Evolutionary conservation across 305 asterid species (phyloP).

Genomic region (Fraxinus dipetala): DNA sequence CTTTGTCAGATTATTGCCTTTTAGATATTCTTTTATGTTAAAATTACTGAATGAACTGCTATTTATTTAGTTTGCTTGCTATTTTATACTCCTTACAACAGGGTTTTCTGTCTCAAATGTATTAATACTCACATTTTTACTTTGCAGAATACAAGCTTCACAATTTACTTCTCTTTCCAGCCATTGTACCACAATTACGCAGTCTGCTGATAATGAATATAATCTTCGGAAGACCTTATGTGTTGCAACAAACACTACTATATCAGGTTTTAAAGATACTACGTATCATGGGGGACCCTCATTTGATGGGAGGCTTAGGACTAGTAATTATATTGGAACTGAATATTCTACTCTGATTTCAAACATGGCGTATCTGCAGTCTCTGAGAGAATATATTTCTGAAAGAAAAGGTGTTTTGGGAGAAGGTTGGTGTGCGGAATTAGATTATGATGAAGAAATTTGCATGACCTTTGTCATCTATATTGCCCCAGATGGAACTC

Average conservation of each 20-base stretch:
- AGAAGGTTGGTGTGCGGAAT: constrained; percentile 85
- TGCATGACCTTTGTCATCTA: constrained; percentile 61
- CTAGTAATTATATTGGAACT: constrained; percentile 31
- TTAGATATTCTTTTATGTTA: background rate
- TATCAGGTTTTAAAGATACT: constrained; percentile 30
- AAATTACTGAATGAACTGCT: background rate
- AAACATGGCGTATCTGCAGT: constrained; percentile 54
- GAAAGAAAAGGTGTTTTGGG: constrained; percentile 64
- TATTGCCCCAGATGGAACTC: constrained; percentile 69
- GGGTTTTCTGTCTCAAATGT: background rate
- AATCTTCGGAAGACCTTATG: constrained; percentile 37
- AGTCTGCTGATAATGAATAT: constrained; percentile 30
- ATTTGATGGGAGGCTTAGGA: constrained; percentile 32
- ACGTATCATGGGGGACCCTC: constrained; percentile 28
- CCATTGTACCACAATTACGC: constrained; percentile 30
- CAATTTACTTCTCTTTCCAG: constrained; percentile 36
- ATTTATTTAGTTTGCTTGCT: constrained; percentile 6
- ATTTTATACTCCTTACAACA: constrained; percentile 1
- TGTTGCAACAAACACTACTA: constrained; percentile 26
- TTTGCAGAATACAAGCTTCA: constrained; percentile 55
- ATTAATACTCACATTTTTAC: constrained; percentile 24
- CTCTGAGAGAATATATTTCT: constrained; percentile 62
- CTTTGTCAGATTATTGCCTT: constrained; percentile 1
- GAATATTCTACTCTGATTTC: constrained; percentile 38
- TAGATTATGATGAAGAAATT: constrained; percentile 47